These are phyloP conservation scores for Moricandia arvensis DNA, from an alignment of 345 rosid genomes.

Conservation along the genomic window DNA sequence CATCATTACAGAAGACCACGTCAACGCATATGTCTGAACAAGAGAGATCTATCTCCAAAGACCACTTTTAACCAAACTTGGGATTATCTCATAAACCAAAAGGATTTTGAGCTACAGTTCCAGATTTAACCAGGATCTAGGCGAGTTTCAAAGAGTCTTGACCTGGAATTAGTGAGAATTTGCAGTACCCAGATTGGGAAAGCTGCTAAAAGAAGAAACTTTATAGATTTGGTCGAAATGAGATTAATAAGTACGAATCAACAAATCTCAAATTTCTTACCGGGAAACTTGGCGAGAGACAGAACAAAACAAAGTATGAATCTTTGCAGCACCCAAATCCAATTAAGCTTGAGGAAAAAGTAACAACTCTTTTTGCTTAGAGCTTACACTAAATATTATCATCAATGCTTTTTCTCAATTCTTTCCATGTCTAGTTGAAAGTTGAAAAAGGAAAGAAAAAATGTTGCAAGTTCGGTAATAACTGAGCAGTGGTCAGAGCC, in stretches of 20 bases:
- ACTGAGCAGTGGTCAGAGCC: conserved; percentile 13
- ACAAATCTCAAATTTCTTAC: conserved; percentile 26
- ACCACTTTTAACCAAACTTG: conserved; percentile 15
- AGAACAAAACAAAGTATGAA: neutral
- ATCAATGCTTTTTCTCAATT: neutral
- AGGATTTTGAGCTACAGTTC: neutral
- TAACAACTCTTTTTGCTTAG: neutral
- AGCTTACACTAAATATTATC: neutral
- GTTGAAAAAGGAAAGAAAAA: conserved; percentile 12
- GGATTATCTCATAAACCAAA: neutral
- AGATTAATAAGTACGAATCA: neutral
- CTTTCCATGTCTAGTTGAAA: conserved; percentile 13
- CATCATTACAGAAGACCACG: conserved; percentile 2
- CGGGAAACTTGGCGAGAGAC: neutral
- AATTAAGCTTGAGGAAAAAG: neutral
- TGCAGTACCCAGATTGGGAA: conserved; percentile 30
- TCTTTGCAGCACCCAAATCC: neutral
- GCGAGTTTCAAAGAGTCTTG: conserved; percentile 22
- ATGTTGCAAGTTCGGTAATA: neutral
- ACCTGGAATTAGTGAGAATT: conserved; percentile 17
- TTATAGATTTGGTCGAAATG: conserved; percentile 1
- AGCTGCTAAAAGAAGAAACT: conserved; percentile 1
- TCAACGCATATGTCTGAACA: conserved; percentile 18
- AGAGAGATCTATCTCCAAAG: conserved; percentile 28
- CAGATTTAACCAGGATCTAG: conserved; percentile 9